Evolutionary conservation across 1,284 basidiomycete species (phyloP).

Genomic region (Irpex sp.): DNA sequence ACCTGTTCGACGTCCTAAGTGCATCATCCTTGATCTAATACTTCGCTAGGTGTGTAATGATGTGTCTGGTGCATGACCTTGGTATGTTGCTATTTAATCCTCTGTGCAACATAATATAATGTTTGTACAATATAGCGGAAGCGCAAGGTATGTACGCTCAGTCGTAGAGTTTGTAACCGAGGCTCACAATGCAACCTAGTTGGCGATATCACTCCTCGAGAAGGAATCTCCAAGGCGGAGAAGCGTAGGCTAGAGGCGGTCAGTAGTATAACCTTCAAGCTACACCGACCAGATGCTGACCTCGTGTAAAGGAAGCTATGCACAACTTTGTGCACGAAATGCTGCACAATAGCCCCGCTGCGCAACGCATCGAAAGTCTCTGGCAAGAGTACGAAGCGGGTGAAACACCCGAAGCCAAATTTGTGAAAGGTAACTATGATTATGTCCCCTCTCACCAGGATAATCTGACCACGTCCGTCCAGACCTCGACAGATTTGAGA

Average conservation of each 20-base stretch:
- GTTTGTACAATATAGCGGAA: conserved; percentile 38
- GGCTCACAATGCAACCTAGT: conserved; percentile 36
- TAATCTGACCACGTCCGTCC: neutral
- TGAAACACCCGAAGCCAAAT: conserved; percentile 76
- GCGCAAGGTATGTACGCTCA: conserved; percentile 64
- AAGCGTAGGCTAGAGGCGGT: conserved; percentile 78
- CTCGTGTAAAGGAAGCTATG: conserved; percentile 73
- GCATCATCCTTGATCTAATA: neutral
- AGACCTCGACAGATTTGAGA: conserved; percentile 93
- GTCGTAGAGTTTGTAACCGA: neutral
- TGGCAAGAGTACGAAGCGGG: conserved; percentile 96
- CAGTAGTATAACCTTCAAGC: conserved; percentile 14
- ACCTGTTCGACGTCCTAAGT: conserved; percentile 13
- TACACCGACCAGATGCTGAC: neutral
- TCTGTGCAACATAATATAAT: neutral
- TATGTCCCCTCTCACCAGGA: neutral
- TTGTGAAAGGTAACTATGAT: conserved; percentile 77
- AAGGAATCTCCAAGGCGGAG: conserved; percentile 80
- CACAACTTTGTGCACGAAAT: conserved; percentile 87
- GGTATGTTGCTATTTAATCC: conserved; percentile 35
- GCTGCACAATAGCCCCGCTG: conserved; percentile 79
- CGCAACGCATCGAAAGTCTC: conserved; percentile 71
- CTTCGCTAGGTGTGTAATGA: conserved; percentile 75
- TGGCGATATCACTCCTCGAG: conserved; percentile 91
- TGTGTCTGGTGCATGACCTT: conserved; percentile 91